Evolutionary conservation across 2,329 filamentous ascomycete species (phyloP), one percentile per base, ranked within the genome.

Genomic region (Emmonsiellopsis sp.): DNA sequence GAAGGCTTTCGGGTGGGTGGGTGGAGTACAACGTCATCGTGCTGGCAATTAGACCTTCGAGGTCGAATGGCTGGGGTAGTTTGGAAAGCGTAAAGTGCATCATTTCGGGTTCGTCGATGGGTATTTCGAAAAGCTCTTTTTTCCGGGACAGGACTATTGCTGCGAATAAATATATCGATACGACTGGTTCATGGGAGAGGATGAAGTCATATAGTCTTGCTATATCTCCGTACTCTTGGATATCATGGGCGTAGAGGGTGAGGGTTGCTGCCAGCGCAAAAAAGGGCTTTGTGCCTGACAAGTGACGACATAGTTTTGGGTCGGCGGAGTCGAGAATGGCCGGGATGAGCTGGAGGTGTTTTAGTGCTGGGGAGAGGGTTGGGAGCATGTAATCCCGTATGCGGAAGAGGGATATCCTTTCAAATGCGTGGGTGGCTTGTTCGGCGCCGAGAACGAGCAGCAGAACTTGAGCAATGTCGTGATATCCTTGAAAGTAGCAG

Each of bases 311-410:
- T 26, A 98, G 77, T 43, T 77, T 74, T 4, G 84, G 80, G 68
- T 96, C 89, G 26, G 84, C 85, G 37, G 77, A 78, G 58, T 80
- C 75, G 30, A 98, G 76, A 53, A 98, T 87, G 53, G 88, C 83
- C 6, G 90, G 91, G 53, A 98, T 84, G 10, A 98, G 80, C 40
- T 83, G 81, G n/a, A 98, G 82, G 70, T 98, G 93, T 52, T 84
- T 79, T 48, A 94, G 76, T 20, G 91, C 89, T 2, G 90, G 89
- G 11, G 82, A 77, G 44, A 98, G 81, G 41, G 83, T 89, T 7
- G 92, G 91, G 9, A 98, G 82, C 93, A 98, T 96, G 70, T 96
- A 98, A 72, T 98, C 93, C 57, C 93, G 84, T 66, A 98, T 96
- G 51, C 90, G 86, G 44, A 97, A 80, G 34, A 91, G 78, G 2